Base-by-base conservation (phyloP, 768 basidiomycete genomes). In the Galerina marginata region DNA sequence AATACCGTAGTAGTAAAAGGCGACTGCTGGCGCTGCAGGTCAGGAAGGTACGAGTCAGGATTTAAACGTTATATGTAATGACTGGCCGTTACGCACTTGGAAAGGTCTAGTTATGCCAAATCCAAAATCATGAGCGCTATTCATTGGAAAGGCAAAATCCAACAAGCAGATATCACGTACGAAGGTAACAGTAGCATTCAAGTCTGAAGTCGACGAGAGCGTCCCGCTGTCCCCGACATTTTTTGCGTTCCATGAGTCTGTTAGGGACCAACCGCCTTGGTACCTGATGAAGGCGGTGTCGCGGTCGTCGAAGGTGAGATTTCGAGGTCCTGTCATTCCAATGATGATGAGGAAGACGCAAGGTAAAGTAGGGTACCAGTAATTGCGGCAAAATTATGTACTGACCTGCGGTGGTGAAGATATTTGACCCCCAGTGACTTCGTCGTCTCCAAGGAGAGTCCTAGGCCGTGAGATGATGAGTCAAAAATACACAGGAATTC, bases 1-100 rank as follows among this genome's bases (percentile, higher is more conserved):
- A 15, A 75, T 74, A 9, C 74, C 74, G 58, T 65, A 75, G 58
- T 72, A 71, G 38, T 67, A 71, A 44, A 75, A 71, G 2, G 64
- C 74, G 23, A 65, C 61, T 2, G 72, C 74, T 12, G 69, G 67
- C 14, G 53, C 71, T 74, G 29, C 25, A 46, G 14, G 37, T 6
- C 7, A 0, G 29, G 15, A 51, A 44, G 6, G 20, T n/a, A 6
- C 43, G 33, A n/a, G 16, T 20, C 36, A 23, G 12, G 20, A 20
- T 20, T 20, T 1, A 20, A 20, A 20, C 20, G 4, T 33, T 33
- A 33, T 9, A 46, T 3, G 7, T n/a, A 44, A 26, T 3, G 9
- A 23, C 25, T 20, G 44, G 39, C 16, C 50, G 5, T 20, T 9
- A 45, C 66, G 58, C 26, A 64, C 64, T 36, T 25, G 62, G 62